These are phyloP conservation scores for Phyllosticta citrichinensis DNA, from an alignment of 2,329 filamentous ascomycete genomes.

Conservation along the genomic window DNA sequence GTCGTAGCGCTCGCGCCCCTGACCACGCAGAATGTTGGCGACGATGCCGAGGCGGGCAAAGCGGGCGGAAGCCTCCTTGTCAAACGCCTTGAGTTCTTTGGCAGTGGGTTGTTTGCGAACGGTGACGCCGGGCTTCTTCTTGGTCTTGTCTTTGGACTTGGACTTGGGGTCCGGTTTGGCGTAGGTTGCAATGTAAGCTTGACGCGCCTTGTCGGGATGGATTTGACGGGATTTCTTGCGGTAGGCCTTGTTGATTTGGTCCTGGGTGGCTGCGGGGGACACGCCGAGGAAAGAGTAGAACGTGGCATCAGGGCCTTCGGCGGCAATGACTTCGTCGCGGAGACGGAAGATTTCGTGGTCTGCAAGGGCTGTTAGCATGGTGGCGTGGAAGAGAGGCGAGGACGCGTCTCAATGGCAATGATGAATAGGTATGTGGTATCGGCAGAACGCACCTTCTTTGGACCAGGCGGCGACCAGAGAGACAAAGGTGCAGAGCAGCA, in stretches of 20 bases:
- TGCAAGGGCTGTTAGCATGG: constrained; percentile 27
- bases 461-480: constrained; percentile 67
- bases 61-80: constrained; percentile 72
- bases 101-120: constrained; percentile 62
- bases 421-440: background rate
- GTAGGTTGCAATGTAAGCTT: constrained; percentile 64
- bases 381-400: background rate
- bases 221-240: constrained; percentile 73
- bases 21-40: constrained; percentile 72
- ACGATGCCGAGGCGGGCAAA: constrained; percentile 80
- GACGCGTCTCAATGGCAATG: background rate
- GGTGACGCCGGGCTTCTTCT: constrained; percentile 46
- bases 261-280: constrained; percentile 59
- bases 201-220: constrained; percentile 93
- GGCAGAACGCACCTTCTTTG: constrained; percentile 59
- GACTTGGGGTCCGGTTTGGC: constrained; percentile 30
- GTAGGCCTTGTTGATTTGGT: constrained; percentile 90
- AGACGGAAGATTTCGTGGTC: constrained; percentile 98
- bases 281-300: constrained; percentile 93
- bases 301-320: constrained; percentile 68
- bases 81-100: constrained; percentile 63
- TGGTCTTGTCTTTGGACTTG: constrained; percentile 35
- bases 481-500: constrained; percentile 59
- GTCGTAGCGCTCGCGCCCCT: constrained; percentile 79
- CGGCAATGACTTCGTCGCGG: constrained; percentile 68